Evolutionary conservation across 2,329 filamentous ascomycete species (phyloP), one percentile per base, ranked within the genome.

Genomic region (Penicillium psychrosexuale): DNA sequence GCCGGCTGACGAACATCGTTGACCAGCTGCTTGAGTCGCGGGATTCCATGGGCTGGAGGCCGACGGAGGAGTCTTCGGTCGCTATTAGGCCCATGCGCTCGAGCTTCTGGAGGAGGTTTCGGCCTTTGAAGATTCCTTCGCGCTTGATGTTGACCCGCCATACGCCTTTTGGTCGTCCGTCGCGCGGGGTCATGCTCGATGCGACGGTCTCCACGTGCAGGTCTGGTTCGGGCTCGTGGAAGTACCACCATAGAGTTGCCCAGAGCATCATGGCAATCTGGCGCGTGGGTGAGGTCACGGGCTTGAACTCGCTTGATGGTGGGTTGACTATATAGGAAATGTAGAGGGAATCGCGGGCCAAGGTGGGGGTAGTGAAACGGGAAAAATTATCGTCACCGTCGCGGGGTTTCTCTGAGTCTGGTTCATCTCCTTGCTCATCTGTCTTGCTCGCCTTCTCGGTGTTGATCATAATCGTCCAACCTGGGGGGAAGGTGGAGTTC

Each of bases 241-340:
- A 97, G 78, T 97, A 97, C 93, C 93, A 97, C 78, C 91, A 96
- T 39, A 97, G 78, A 1, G 91, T 92, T 33, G 91, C 85, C 90
- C 91, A 97, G 7, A 97, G 81, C 88, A 97, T 96, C 90, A 97
- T 91, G 62, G 93, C 93, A 57, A 96, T 90, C 75, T 96, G 90
- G 42, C 92, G 82, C 0, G 91, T 94, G 0, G 90, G 90, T 58
- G 91, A 96, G 13, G 81, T 85, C 1, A 88, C 83, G 1, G 90
- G 85, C 69, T 89, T 90, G 76, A 88, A 95, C 46, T 96, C 91
- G 69, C 77, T 84, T 70, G 80, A 89, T 47, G 88, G 88, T 0
- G 93, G 91, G 62, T 89, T 90, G 47, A 90, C 93, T 59, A 96
- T 91, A 58, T 90, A 93, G 4, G 91, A 96, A 65, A 97, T 93